Evolutionary conservation across 306 rosid species (phyloP), one percentile per base, ranked within the genome.

Genomic region (Quercus gilva): DNA sequence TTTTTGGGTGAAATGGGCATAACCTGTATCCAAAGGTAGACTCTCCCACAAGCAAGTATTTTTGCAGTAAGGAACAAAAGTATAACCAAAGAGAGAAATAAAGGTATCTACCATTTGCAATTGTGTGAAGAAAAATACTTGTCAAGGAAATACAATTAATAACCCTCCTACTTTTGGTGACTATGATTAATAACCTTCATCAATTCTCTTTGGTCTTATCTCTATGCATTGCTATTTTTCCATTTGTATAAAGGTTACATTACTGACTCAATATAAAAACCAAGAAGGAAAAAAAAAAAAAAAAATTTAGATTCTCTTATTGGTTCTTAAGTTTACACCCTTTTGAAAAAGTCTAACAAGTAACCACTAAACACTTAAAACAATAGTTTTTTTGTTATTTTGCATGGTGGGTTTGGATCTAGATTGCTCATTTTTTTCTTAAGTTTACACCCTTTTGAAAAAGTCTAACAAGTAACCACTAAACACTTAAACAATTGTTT

Each of bases 1-100:
- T 28, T 28, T 28, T 28, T 28, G 3, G 28, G 29, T 28, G 29
- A 28, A 28, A 28, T 41, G 23, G 49, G 61, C 64, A 77, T 77
- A 55, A 77, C 85, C 73, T 77, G 79, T 64, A 69, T n/a, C 45
- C 76, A 77, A 82, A 71, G 78, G n/a, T 37, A 78, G 26, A 61
- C 59, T 25, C 61, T n/a, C 4, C 35, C 74, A 28, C 71, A 61
- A 61, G 68, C 51, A 13, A 65, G 45, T 65, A 65, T 14, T 5
- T 65, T 14, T 59, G 45, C 13, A 21, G 23, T n/a, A 59, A 59
- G 29, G 65, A 19, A 59, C 45, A 41, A 41, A 41, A 41, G 45
- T 41, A 8, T 41, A 11, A 19, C 26, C 51, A 37, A 33, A 3
- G 5, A 33, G 9, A 18, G 8, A 68, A 35, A 64, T 41, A 67